Evolutionary conservation across 1,139 yeast species (phyloP).

Genomic region (Yamadazyma spencermartinsiae): DNA sequence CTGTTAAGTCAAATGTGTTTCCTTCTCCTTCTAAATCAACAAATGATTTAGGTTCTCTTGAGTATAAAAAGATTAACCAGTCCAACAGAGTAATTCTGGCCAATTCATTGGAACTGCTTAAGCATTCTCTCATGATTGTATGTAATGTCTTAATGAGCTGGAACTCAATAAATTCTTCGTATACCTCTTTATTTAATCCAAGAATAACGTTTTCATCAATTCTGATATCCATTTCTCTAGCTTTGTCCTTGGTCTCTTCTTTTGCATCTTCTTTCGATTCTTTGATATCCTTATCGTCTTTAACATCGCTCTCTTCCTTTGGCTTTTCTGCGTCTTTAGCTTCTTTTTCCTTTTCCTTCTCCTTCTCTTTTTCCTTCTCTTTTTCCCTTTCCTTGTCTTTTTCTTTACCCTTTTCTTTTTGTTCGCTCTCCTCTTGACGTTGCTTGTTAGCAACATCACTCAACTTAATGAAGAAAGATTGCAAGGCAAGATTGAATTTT

Average conservation of each 20-base stretch:
- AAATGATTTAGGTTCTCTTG: constrained; percentile 65
- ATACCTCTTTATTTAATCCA: constrained; percentile 41
- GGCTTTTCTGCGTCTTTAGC: constrained; percentile 3
- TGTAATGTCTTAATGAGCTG: constrained; percentile 37
- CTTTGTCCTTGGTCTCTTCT: constrained; percentile 5
- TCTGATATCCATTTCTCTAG: constrained; percentile 5
- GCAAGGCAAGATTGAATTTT: constrained; percentile 37
- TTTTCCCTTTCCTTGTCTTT: constrained; percentile 4
- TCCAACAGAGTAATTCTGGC: constrained; percentile 85
- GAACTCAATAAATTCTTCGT: constrained; percentile 42
- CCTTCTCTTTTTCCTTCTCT: constrained; percentile 4
- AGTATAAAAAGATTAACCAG: constrained; percentile 85
- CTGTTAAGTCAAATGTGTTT: constrained; percentile 66
- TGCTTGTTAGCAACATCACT: constrained; percentile 18
- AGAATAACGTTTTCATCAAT: constrained; percentile 20
- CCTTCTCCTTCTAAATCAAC: constrained; percentile 37
- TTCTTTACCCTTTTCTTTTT: constrained; percentile 3
- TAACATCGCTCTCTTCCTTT: constrained; percentile 2
- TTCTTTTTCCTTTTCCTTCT: constrained; percentile 1
- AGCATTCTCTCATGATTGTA: constrained; percentile 38
- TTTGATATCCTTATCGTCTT: neutral
- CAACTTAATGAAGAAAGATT: constrained; percentile 33
- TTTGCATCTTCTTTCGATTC: neutral
- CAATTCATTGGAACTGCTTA: constrained; percentile 57
- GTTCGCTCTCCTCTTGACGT: constrained; percentile 12